Evolutionary conservation across 2,329 filamentous ascomycete genomes (phyloP).

Genomic region (Tolypocladium amazonense): DNA sequence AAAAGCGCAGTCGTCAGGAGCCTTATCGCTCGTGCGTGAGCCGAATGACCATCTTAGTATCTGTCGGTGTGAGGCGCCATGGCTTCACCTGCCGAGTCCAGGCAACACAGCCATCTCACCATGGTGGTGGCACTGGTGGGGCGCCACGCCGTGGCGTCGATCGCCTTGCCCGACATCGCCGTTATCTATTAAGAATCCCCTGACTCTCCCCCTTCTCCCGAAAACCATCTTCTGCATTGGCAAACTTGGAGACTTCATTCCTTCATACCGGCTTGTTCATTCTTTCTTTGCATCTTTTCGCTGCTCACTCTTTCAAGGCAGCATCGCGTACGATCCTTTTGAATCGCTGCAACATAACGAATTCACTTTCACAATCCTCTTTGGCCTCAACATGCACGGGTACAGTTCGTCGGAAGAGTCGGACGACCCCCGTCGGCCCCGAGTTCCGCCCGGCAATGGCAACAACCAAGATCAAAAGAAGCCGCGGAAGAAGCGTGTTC

Average conservation of each 20-base stretch:
- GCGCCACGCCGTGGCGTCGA: background rate
- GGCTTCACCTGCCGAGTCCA: background rate
- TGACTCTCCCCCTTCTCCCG: background rate
- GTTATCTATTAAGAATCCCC: background rate
- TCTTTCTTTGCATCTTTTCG: background rate
- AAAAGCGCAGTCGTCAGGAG: too few relatives aligned
- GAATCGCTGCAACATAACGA: background rate
- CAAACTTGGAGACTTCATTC: background rate
- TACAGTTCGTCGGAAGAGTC: constrained; percentile 41
- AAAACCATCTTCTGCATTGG: background rate
- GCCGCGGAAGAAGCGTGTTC: constrained; percentile 46
- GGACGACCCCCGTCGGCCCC: constrained; percentile 31
- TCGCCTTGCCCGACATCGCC: background rate
- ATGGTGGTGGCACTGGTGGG: background rate
- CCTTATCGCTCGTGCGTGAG: too few relatives aligned
- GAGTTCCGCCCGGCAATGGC: constrained; percentile 19
- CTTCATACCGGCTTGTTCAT: background rate
- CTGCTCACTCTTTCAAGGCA: background rate
- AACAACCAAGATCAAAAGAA: constrained; percentile 33
- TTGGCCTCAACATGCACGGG: constrained; percentile 23
- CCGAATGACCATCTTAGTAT: background rate
- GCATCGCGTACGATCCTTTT: background rate
- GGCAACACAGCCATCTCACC: background rate
- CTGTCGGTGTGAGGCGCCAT: background rate
- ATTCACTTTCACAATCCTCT: background rate